Percentiles rank a stretch among this genome's conserved stretches.
phyloP scores from a whole-genome alignment of 164 flowering plant species.

The Umbilicus rupestris region DNA sequence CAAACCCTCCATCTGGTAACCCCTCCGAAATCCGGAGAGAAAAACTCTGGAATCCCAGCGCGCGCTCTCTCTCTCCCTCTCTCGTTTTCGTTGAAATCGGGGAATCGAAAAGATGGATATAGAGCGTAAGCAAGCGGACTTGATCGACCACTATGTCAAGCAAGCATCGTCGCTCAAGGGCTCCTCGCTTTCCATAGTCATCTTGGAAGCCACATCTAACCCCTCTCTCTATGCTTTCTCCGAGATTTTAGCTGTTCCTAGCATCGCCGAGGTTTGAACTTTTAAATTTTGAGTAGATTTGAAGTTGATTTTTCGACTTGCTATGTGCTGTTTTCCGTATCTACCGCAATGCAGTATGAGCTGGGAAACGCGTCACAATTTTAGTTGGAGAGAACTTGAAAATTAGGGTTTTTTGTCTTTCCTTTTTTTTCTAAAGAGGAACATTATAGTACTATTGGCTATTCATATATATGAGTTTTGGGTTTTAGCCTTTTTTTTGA shows the following conservation, averaged over 20 bases:
- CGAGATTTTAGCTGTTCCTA: constrained; percentile 78
- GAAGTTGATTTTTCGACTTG: not conserved
- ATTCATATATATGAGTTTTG: too few species aligned
- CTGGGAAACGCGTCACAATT: too few species aligned
- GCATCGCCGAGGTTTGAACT: constrained; percentile 41
- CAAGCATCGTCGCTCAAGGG: constrained; percentile 50
- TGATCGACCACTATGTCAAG: constrained; percentile 63
- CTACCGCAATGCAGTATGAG: too few species aligned
- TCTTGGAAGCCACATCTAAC: constrained; percentile 74
- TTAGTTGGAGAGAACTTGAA: not conserved
- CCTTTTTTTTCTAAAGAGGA: too few species aligned
- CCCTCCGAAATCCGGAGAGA: too few species aligned
- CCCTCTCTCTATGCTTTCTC: constrained; percentile 85
- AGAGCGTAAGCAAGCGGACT: constrained; percentile 77
- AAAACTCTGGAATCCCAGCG: too few species aligned
- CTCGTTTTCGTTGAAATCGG: not conserved
- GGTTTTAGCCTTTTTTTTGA: too few species aligned
- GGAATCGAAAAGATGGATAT: constrained; percentile 49
- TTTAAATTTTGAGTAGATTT: not conserved
- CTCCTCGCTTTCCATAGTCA: constrained; percentile 37
- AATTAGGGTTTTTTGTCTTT: constrained; percentile 4
- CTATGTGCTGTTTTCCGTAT: not conserved
- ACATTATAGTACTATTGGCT: too few species aligned
- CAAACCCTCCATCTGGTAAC: too few species aligned
- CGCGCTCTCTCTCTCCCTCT: too few species aligned